Base-by-base conservation (phyloP, 768 basidiomycete genomes). In the Leucosporidium yakuticum region DNA sequence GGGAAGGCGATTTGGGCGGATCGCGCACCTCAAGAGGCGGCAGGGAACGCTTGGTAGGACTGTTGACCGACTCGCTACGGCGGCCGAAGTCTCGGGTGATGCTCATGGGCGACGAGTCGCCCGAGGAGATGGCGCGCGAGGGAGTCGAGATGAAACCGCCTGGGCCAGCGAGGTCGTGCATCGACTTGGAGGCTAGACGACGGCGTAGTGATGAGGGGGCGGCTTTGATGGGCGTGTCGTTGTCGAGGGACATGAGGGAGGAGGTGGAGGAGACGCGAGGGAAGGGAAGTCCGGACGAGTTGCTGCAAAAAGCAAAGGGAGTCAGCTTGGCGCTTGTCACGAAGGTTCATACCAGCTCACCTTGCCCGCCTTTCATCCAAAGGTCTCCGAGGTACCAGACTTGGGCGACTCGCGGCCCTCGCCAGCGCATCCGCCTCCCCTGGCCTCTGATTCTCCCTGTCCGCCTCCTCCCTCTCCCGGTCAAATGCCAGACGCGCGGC, bases 391-490 rank as follows among this genome's bases (percentile, higher is more conserved):
- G 75, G 75, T 4, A 76, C 75, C 62, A 76, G 44, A 48, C 75
- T 76, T 29, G 75, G 75, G 20, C 75, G 48, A 36, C 73, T 74
- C 34, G 75, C 75, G 2, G 75, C 75, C 47, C 74, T 32, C 23
- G 66, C 72, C 1, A 73, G 51, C 3, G 69, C 68, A n/a, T 69
- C 74, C n/a, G 63, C 64, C 34, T 66, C 69, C 21, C 57, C 56
- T 32, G 63, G 60, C 12, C 57, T 23, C 44, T 44, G 32, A 25
- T 62, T 64, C 55, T 62, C 67, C 17, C 25, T 27, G 14, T 72
- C 50, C 11, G 25, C 27, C 63, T 48, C 65, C n/a, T 62, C 47
- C 31, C 23, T 15, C 31, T 48, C 61, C 29, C 14, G 25, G 15
- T 49, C 11, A 23, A 62, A 54, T 3, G 39, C 47, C 7, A 8